phyloP scores from a whole-genome alignment of 148 eudicot species.

The Silene latifolia region DNA sequence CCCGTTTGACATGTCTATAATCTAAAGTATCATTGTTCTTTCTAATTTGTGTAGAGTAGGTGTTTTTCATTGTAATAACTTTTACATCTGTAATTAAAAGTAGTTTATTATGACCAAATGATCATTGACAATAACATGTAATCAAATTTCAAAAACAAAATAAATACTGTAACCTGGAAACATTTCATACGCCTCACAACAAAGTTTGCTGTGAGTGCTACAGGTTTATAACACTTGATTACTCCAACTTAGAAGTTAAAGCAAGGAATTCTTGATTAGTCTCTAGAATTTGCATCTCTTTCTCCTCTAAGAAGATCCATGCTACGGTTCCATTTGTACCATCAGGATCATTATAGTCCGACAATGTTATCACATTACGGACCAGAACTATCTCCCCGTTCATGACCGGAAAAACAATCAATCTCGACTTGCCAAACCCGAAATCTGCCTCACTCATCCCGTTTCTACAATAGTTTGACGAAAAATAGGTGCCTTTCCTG shows the following conservation, averaged over 20 bases:
- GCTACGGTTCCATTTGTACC: slow-evolving; percentile 13
- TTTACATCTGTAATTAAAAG: too few relatives aligned
- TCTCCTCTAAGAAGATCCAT: slow-evolving; percentile 17
- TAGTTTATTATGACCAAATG: too few relatives aligned
- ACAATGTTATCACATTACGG: slow-evolving; percentile 4
- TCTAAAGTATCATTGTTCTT: too few relatives aligned
- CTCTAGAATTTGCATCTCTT: slow-evolving; percentile 3
- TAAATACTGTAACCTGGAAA: too few relatives aligned
- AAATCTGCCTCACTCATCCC: slow-evolving; percentile 14
- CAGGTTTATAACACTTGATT: too few relatives aligned
- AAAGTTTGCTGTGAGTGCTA: too few relatives aligned
- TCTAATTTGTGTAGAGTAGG: too few relatives aligned
- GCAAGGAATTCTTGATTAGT: slow-evolving; percentile 9
- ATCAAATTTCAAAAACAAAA: too few relatives aligned
- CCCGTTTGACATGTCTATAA: too few relatives aligned
- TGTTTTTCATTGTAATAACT: too few relatives aligned
- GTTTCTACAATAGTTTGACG: not conserved
- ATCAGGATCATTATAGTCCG: slow-evolving; percentile 4
- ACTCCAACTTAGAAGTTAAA: slow-evolving; percentile 4
- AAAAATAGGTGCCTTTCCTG: not conserved
- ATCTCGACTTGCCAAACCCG: slow-evolving; percentile 9
- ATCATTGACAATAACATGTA: too few relatives aligned
- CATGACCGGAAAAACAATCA: slow-evolving; percentile 3
- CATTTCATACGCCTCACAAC: too few relatives aligned
- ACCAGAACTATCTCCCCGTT: not conserved